phyloP scores from a whole-genome alignment of 176 grass and related monocot species.

The Cenchrus purpureus region DNA sequence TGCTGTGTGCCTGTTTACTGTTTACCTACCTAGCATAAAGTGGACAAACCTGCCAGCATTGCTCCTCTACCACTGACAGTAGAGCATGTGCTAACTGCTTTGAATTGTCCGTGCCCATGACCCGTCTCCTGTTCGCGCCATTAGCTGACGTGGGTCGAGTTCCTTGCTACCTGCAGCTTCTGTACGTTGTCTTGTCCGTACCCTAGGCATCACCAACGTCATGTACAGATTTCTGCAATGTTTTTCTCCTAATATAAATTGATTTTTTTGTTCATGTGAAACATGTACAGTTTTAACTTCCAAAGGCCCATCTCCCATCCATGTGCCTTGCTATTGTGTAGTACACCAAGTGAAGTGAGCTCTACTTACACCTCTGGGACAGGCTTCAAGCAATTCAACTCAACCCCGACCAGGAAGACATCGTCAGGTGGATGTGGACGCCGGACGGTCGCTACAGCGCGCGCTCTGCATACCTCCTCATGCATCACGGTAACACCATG shows the following conservation, averaged over 20 bases:
- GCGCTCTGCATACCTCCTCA: too few species aligned
- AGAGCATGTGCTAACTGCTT: conserved; percentile 37
- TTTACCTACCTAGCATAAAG: not conserved
- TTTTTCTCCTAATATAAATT: not conserved
- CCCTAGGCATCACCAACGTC: not conserved
- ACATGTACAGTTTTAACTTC: too few species aligned
- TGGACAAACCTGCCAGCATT: conserved; percentile 33
- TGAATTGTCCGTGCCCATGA: conserved; percentile 14
- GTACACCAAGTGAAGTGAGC: not conserved
- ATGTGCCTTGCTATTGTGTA: not conserved
- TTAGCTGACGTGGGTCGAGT: conserved; percentile 12
- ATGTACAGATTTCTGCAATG: not conserved
- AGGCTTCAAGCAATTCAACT: too few species aligned
- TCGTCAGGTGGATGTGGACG: too few species aligned
- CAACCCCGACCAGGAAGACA: too few species aligned
- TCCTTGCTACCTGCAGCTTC: not conserved
- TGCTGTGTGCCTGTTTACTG: not conserved
- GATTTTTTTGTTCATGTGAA: not conserved
- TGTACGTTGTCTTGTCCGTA: not conserved
- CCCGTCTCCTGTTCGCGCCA: not conserved
- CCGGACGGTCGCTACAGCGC: too few species aligned
- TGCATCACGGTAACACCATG: too few species aligned
- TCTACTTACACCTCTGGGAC: too few species aligned
- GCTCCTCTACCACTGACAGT: conserved; percentile 15
- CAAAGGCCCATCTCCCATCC: not conserved